Base-by-base conservation (phyloP, 352 stramenopile species). In the Pythium graminicola region DNA sequence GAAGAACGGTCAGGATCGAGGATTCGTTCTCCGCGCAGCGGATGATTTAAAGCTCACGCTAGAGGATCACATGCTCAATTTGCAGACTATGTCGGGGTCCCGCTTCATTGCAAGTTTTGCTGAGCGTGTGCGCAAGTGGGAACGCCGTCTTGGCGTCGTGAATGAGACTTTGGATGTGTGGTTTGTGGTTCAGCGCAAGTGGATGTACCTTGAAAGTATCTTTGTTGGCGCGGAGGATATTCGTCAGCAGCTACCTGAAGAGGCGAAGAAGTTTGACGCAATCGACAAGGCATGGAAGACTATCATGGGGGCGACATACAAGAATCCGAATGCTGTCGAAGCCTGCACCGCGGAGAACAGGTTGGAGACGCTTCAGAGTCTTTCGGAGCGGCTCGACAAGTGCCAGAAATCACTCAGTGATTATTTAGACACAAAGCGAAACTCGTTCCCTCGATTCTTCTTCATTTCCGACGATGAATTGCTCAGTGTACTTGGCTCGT, bases 121-220 rank as follows among this genome's bases (percentile, higher is more conserved):
- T 0, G 86, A 97, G 19, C 81, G 84, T 9, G 87, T 97, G 11
- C 84, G 89, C 40, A 88, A 85, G 52, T 97, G 90, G 90, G 90
- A 97, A 51, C 93, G 93, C 46, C 83, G 74, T 8, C 72, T 97
- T 6, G 79, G 93, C 17, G 68, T 93, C 6, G 86, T 97, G 39
- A 94, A 93, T 55, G 90, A 97, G 45, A 95, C 80, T 27, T 49
- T 97, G 0, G 88, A 97, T 57, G 76, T 96, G 53, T 97, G 89
- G 89, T 97, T 95, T 48, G 76, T 94, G 20, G 90, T 97, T 14
- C 90, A 97, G 69, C 81, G 87, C 27, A 96, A 97, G 67, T 97
- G 90, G 90, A 97, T 97, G 89, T 97, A 97, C 57, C 77, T 97
- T 16, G 90, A 97, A 55, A 95, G 81, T 51, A 97, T 97, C 60